Evolutionary conservation across 805 yeast species (phyloP).

Genomic region (Metschnikowia corniflorae): DNA sequence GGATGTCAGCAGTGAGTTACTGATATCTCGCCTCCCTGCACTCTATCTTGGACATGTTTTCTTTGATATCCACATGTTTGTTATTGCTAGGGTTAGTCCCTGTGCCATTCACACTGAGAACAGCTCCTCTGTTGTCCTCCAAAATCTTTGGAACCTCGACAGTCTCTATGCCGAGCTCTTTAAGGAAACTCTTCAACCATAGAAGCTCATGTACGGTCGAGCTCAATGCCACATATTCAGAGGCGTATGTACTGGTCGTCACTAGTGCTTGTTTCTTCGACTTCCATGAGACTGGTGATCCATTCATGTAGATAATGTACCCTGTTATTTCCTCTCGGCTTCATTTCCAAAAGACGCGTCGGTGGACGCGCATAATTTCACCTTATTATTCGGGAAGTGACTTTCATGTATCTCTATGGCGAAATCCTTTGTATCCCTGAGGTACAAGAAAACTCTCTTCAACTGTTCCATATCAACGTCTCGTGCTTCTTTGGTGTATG

Average conservation of each 20-base stretch:
- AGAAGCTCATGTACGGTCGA: background rate
- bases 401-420: background rate
- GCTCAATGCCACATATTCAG: slow-evolving; percentile 4
- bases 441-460: background rate
- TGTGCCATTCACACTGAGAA: slow-evolving; percentile 5
- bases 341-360: slow-evolving; percentile 5
- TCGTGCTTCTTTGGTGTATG: slow-evolving; percentile 3
- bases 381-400: background rate
- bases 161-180: slow-evolving; percentile 1
- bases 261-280: slow-evolving; percentile 1
- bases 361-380: slow-evolving; percentile 3
- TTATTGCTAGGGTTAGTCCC: slow-evolving; percentile 4
- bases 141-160: slow-evolving; percentile 1
- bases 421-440: background rate
- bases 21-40: background rate
- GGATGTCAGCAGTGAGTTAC: no score
- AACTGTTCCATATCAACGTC: background rate
- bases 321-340: slow-evolving; percentile 1
- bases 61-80: slow-evolving; percentile 2
- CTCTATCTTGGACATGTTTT: slow-evolving; percentile 2
- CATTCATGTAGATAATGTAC: background rate
- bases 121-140: slow-evolving; percentile 8
- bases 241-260: slow-evolving; percentile 2
- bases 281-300: slow-evolving; percentile 1
- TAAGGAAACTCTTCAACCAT: background rate